A percentile compares a stretch with the other conserved stretches of the same genome.
These are phyloP conservation scores for Cystobasidium onofrii DNA, from an alignment of 768 basidiomycete genomes.

Conservation along the genomic window DNA sequence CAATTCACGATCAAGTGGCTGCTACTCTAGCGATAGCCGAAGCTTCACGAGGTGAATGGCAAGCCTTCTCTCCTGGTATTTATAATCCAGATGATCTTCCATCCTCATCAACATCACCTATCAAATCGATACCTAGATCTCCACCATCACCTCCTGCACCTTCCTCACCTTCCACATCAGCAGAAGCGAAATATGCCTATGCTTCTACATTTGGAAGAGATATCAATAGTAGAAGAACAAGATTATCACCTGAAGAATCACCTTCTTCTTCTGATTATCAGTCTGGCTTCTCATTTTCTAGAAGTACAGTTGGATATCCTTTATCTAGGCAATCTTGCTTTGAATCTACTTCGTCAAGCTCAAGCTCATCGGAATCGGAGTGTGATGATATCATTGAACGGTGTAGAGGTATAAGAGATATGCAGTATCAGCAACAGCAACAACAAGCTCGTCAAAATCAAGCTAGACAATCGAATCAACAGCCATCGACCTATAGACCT, in stretches of 20 bases:
- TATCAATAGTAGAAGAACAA: conserved; percentile 7
- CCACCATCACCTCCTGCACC: conserved; percentile 17
- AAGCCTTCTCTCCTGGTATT: conserved; percentile 7
- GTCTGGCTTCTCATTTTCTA: background rate
- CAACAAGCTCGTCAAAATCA: background rate
- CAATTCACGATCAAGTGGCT: background rate
- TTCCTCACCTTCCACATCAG: conserved; percentile 18
- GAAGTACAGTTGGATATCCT: background rate
- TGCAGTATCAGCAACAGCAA: background rate
- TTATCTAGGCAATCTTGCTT: background rate
- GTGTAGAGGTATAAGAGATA: background rate
- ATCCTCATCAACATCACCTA: background rate
- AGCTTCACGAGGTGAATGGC: background rate
- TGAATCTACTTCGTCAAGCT: background rate
- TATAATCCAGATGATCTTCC: background rate
- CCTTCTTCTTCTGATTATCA: background rate
- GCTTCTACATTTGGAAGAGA: background rate
- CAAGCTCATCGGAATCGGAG: background rate
- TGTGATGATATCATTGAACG: background rate
- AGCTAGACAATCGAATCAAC: background rate
- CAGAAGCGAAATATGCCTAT: conserved; percentile 14
- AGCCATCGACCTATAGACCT: background rate
- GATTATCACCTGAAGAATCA: background rate
- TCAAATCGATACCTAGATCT: background rate
- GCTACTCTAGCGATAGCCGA: background rate